Base-by-base conservation (phyloP, 139 green algal genomes). In the Tetradesmus lagerheimii region DNA sequence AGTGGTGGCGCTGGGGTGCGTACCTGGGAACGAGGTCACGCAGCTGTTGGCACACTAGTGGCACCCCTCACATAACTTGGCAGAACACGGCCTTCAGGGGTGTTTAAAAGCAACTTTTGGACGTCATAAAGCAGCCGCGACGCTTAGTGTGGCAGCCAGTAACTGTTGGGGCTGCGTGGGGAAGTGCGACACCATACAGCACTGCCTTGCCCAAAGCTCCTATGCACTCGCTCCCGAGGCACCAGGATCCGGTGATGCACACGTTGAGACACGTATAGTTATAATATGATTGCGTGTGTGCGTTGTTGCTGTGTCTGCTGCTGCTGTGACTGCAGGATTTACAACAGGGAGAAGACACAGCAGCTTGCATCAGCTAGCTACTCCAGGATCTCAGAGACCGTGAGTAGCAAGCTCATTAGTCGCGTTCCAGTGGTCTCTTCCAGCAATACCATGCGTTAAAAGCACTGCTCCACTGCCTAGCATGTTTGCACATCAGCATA, bases 341-440 rank as follows among this genome's bases (percentile, higher is more conserved):
- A 57, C 80, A 64, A 85, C 80, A 85, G 29, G 47, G 80, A 85
- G 80, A 64, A 66, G 41, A 85, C 80, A 66, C 37, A 66, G 80
- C n/a, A 85, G 80, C 39, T 85, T 35, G 80, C 77, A 53, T 34
- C 77, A 34, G 77, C 77, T n/a, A 43, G 35, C 39, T 53, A 43
- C 35, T 50, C 77, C 25, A 53, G 35, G 35, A 83, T 83, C 77
- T 83, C 77, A 83, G 77, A 41, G 16, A 83, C 77, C 34, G 77
- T 83, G 41, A 83, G 77, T 47, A 12, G 15, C 37, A 34, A 27
- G 41, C 35, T 47, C n/a, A 11, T 71, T 71, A 6, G 31, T 8
- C 4, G 57, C 27, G 34, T 8, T 34, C 20, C 9, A 16, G 66
- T 23, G 4, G 1, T 34, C 29, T 6, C 16, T 1, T 15, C 1